These are phyloP conservation scores for Volvariella surrecta DNA, from an alignment of 1,284 basidiomycete species.

Conservation along the genomic window DNA sequence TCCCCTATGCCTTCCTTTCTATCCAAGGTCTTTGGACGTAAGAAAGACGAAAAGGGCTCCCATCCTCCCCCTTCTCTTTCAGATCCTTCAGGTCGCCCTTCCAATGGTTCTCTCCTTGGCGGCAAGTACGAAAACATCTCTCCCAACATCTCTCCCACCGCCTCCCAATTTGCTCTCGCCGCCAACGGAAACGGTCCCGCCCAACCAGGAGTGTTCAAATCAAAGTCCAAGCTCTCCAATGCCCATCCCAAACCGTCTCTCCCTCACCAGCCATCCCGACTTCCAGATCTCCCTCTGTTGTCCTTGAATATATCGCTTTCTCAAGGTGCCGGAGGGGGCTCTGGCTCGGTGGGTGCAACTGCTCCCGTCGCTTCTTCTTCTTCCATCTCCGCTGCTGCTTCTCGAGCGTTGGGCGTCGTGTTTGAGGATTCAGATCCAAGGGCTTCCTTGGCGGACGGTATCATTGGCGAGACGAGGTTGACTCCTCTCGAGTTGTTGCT, in stretches of 20 bases:
- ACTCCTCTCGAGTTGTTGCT: slow-evolving; percentile 50
- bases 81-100: slow-evolving; percentile 15
- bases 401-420: slow-evolving; percentile 41
- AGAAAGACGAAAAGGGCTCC: slow-evolving; percentile 58
- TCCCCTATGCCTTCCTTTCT: slow-evolving; percentile 77
- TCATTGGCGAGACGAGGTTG: slow-evolving; percentile 47
- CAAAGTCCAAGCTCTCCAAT: slow-evolving; percentile 32
- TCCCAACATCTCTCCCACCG: slow-evolving; percentile 42
- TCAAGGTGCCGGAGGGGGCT: slow-evolving; percentile 23
- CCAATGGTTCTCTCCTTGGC: slow-evolving; percentile 42
- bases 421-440: slow-evolving; percentile 49
- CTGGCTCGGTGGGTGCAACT: too few species aligned
- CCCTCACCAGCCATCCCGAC: too few species aligned
- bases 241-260: slow-evolving; percentile 18
- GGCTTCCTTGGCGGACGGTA: slow-evolving; percentile 38
- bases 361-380: too few species aligned
- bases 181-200: slow-evolving; percentile 22
- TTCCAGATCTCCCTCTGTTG: slow-evolving; percentile 37
- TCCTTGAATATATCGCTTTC: slow-evolving; percentile 50
- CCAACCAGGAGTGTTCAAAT: slow-evolving; percentile 38
- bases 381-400: slow-evolving; percentile 30
- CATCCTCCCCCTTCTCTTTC: slow-evolving; percentile 18
- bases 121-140: slow-evolving; percentile 67
- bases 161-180: slow-evolving; percentile 29
- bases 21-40: slow-evolving; percentile 69